Percentiles rank a stretch among this genome's conserved stretches.
Conservation (phyloP, 148 eudicot genomes). For the Rhododendron henanense region DNA sequence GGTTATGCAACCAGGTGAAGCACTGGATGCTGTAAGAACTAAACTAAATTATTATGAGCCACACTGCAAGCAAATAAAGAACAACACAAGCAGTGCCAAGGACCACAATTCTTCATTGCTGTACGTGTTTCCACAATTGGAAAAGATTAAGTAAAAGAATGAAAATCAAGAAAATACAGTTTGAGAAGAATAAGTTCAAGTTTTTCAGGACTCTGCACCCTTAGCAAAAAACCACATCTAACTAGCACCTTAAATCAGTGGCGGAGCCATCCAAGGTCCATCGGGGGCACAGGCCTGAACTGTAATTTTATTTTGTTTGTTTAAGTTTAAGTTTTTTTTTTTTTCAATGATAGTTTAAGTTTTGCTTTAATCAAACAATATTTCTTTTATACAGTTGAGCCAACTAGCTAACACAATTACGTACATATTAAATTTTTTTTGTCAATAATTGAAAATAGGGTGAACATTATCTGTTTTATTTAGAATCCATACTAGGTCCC, state of each 20-base stretch:
- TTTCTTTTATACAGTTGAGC: too few species aligned
- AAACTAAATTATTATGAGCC: not conserved
- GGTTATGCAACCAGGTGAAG: not conserved
- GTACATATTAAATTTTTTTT: too few species aligned
- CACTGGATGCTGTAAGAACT: not conserved
- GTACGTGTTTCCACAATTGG: not conserved
- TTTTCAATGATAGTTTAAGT: too few species aligned
- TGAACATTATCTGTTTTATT: too few species aligned
- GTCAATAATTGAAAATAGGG: too few species aligned
- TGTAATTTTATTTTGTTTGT: too few species aligned
- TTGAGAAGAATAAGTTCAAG: not conserved
- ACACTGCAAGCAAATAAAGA: not conserved
- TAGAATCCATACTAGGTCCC: too few species aligned
- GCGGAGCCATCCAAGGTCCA: too few species aligned
- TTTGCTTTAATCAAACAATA: too few species aligned
- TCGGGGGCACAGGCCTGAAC: too few species aligned
- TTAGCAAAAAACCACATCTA: not conserved
- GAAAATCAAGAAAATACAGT: not conserved
- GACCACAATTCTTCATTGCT: not conserved
- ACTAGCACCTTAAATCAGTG: not conserved
- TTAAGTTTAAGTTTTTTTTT: too few species aligned
- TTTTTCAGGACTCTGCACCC: not conserved
- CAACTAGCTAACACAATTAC: too few species aligned
- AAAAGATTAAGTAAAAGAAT: not conserved
- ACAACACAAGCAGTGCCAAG: not conserved